phyloP scores from a whole-genome alignment of 495 filamentous ascomycete genomes.

The Symbiotaphrina buchneri region DNA sequence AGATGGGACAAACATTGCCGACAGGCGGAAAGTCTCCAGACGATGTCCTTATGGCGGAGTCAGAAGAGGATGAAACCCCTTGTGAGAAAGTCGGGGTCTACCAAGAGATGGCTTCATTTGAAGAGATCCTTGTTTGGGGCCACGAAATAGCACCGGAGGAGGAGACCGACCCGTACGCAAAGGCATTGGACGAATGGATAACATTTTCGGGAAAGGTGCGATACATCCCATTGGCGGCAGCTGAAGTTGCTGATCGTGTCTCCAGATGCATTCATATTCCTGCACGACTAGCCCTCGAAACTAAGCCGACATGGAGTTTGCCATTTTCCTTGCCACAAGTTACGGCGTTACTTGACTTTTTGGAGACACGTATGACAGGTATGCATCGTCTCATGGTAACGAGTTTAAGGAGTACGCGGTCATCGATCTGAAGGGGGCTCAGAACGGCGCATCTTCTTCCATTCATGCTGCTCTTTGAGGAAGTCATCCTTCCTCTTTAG shows the following conservation, averaged over 20 bases:
- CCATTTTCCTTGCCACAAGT: no score
- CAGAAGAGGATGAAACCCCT: constrained; percentile 25
- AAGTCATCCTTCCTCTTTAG: constrained; percentile 2
- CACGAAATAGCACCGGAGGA: constrained; percentile 35
- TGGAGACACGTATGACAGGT: no score
- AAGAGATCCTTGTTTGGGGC: constrained; percentile 61
- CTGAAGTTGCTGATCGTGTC: no score
- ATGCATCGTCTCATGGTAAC: no score
- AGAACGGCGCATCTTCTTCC: no score
- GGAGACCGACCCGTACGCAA: constrained; percentile 28
- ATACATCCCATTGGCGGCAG: no score
- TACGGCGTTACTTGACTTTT: no score
- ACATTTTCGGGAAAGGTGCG: constrained; percentile 41
- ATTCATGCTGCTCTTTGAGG: constrained; percentile 4
- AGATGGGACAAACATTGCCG: constrained; percentile 15
- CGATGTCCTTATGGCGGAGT: constrained; percentile 2
- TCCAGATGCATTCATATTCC: no score
- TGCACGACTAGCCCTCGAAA: no score
- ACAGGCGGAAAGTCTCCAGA: constrained; percentile 4
- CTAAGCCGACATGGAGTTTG: no score
- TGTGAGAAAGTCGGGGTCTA: constrained; percentile 29
- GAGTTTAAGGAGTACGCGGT: no score
- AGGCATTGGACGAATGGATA: constrained; percentile 67
- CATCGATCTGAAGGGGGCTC: no score
- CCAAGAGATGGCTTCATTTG: constrained; percentile 44